These are phyloP conservation scores for Chlorella vulgaris DNA, from an alignment of 139 green algal species.

Conservation along the genomic window DNA sequence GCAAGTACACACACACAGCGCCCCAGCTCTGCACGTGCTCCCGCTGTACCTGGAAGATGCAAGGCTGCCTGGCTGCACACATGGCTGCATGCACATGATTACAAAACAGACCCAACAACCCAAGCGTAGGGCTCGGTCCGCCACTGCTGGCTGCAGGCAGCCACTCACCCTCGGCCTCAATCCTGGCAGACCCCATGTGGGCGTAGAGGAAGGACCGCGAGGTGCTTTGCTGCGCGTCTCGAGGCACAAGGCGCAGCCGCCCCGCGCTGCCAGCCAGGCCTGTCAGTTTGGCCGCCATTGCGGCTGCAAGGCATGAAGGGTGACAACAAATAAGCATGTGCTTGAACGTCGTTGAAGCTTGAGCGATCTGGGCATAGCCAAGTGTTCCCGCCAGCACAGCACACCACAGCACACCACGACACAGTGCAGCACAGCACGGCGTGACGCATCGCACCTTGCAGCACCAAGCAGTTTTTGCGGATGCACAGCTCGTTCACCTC, in stretches of 20 bases:
- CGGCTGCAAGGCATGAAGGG: background rate
- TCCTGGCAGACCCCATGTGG: too few species aligned
- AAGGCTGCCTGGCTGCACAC: too few species aligned
- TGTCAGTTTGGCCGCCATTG: background rate
- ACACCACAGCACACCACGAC: background rate
- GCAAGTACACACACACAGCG: too few species aligned
- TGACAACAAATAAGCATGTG: background rate
- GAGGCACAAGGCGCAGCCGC: background rate
- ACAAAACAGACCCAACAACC: too few species aligned
- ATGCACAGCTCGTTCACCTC: background rate
- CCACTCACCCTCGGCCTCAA: too few species aligned
- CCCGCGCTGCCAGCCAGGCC: background rate
- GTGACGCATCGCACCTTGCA: background rate
- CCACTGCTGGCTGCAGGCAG: too few species aligned
- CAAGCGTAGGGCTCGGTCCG: too few species aligned
- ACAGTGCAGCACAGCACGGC: background rate
- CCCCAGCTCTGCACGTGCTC: too few species aligned
- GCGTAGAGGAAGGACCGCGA: background rate
- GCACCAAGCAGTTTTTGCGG: background rate
- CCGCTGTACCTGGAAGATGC: too few species aligned
- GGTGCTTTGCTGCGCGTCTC: background rate
- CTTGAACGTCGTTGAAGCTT: background rate
- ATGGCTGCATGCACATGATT: too few species aligned
- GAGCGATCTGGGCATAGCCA: background rate
- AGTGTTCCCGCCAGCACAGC: background rate